A percentile compares a stretch with the other conserved stretches of the same genome.
These are phyloP conservation scores for Millerago galiae DNA, from an alignment of 805 yeast genomes.

Conservation along the genomic window DNA sequence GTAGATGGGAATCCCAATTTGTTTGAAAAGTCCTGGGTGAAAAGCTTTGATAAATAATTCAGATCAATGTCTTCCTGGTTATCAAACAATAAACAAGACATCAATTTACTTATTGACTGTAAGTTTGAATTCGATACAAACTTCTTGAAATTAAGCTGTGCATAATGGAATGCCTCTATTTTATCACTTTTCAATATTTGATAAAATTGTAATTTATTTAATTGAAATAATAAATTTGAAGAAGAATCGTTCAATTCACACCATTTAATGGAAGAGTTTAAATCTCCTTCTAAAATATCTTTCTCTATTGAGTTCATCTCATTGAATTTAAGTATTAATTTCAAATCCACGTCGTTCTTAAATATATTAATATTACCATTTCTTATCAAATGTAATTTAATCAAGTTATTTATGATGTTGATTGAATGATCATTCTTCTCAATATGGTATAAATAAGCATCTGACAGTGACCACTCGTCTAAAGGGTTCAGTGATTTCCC, in stretches of 20 bases:
- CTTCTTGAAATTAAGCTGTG: slow-evolving; percentile 32
- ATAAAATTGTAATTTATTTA: slow-evolving; percentile 38
- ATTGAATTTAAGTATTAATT: slow-evolving; percentile 31
- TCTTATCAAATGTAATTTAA: slow-evolving; percentile 41
- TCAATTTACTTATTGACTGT: slow-evolving; percentile 36
- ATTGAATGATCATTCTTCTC: slow-evolving; percentile 11
- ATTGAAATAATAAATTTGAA: slow-evolving; percentile 38
- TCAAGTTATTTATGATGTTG: slow-evolving; percentile 31
- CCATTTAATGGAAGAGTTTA: slow-evolving; percentile 47
- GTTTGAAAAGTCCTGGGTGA: slow-evolving; percentile 45
- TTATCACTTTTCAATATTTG: slow-evolving; percentile 22
- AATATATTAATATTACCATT: slow-evolving; percentile 38
- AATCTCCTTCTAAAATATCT: slow-evolving; percentile 29
- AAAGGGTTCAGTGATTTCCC: slow-evolving; percentile 4
- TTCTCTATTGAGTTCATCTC: slow-evolving; percentile 37
- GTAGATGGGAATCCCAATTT: slow-evolving; percentile 42
- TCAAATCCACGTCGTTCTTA: slow-evolving; percentile 17
- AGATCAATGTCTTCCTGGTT: slow-evolving; percentile 21
- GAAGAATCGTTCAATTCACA: slow-evolving; percentile 16
- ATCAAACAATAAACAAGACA: neutral
- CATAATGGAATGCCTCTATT: slow-evolving; percentile 37
- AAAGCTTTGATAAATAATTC: slow-evolving; percentile 26
- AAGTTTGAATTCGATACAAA: slow-evolving; percentile 31
- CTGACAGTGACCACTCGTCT: slow-evolving; percentile 26
- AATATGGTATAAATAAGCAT: slow-evolving; percentile 29